These are phyloP conservation scores for Nicotiana otophora DNA, from an alignment of 257 asterid species.

Conservation along the genomic window DNA sequence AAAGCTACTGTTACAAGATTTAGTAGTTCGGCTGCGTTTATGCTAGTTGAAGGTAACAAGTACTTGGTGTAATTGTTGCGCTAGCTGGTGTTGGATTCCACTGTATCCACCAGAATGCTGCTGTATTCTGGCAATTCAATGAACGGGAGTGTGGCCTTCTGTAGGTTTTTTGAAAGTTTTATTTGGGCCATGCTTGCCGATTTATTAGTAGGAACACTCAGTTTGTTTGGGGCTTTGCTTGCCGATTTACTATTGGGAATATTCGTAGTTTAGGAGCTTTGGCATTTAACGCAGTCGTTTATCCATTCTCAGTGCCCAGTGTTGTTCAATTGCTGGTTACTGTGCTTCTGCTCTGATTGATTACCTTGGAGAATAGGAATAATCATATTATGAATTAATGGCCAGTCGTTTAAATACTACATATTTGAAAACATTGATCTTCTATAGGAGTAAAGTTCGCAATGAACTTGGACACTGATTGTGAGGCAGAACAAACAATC, in stretches of 20 bases:
- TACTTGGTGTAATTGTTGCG: too few relatives aligned
- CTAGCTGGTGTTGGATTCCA: too few relatives aligned
- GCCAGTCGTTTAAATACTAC: background rate
- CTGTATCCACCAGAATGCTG: too few relatives aligned
- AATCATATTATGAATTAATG: background rate
- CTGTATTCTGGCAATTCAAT: too few relatives aligned
- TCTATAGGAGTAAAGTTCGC: background rate
- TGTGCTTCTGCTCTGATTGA: background rate
- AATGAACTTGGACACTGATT: background rate
- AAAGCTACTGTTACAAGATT: too few relatives aligned
- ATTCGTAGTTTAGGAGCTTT: background rate
- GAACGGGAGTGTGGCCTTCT: too few relatives aligned
- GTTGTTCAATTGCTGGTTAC: background rate
- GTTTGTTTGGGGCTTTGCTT: too few relatives aligned
- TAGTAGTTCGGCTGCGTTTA: too few relatives aligned
- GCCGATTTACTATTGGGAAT: too few relatives aligned
- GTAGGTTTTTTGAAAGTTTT: too few relatives aligned
- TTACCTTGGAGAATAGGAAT: background rate
- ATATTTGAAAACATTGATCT: background rate
- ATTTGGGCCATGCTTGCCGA: background rate
- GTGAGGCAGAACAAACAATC: background rate
- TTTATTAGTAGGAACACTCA: background rate
- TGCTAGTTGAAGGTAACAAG: too few relatives aligned
- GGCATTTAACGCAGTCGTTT: background rate
- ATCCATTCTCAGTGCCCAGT: background rate